Percentiles rank a stretch among this genome's conserved stretches.
Conservation (phyloP, 768 basidiomycete species). For the Lyophyllum decastes region DNA sequence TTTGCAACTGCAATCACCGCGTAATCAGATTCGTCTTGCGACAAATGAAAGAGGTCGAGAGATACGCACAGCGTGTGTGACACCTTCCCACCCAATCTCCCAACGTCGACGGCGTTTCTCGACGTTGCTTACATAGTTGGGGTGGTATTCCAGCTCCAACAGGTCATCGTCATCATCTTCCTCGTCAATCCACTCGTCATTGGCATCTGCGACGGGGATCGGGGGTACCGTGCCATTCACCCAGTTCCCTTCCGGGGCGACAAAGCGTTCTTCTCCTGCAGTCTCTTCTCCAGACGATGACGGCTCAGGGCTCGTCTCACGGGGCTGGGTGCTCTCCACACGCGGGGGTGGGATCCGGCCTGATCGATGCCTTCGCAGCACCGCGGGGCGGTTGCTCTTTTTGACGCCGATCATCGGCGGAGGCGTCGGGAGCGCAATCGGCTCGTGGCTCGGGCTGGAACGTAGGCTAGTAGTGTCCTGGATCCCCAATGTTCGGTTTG, state of each 20-base stretch:
- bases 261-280: slow-evolving; percentile 60
- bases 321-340: slow-evolving; percentile 81
- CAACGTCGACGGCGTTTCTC: slow-evolving; percentile 72
- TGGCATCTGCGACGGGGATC: slow-evolving; percentile 35
- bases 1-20: slow-evolving; percentile 58
- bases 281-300: slow-evolving; percentile 80
- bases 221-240: slow-evolving; percentile 25
- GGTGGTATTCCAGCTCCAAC: slow-evolving; percentile 76
- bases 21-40: neutral
- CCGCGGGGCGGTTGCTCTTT: slow-evolving; percentile 25
- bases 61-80: slow-evolving; percentile 66
- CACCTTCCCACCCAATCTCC: slow-evolving; percentile 75
- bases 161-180: slow-evolving; percentile 74
- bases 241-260: slow-evolving; percentile 38
- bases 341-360: slow-evolving; percentile 67
- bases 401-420: slow-evolving; percentile 48
- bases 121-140: slow-evolving; percentile 62
- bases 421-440: slow-evolving; percentile 54
- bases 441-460: slow-evolving; percentile 73
- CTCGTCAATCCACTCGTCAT: slow-evolving; percentile 72
- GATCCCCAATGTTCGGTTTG: slow-evolving; percentile 46
- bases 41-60: neutral
- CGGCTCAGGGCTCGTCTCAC: slow-evolving; percentile 79
- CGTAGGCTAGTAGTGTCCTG: slow-evolving; percentile 62
- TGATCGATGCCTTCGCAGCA: slow-evolving; percentile 26